Evolutionary conservation across 2,329 filamentous ascomycete genomes (phyloP).

Genomic region (Cordyceps pruinosa): DNA sequence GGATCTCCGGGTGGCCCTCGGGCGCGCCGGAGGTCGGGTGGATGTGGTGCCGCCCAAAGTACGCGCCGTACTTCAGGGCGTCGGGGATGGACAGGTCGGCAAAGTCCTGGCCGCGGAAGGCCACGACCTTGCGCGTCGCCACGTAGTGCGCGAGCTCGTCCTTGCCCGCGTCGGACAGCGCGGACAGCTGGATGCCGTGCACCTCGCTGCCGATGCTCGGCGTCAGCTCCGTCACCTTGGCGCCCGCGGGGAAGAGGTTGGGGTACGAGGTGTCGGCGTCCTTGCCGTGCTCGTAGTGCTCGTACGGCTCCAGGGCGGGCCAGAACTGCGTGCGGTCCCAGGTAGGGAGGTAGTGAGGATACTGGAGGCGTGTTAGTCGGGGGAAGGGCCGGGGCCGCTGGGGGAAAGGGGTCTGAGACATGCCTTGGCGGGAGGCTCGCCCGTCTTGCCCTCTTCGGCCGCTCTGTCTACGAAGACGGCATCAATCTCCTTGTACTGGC

Average conservation of each 20-base stretch:
- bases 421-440: constrained; percentile 23
- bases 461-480: constrained; percentile 20
- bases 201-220: constrained; percentile 60
- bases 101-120: constrained; percentile 62
- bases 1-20: constrained; percentile 57
- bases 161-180: constrained; percentile 44
- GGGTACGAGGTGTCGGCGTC: constrained; percentile 56
- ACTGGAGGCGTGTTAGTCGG: constrained; percentile 12
- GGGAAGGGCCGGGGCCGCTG: no score
- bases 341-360: constrained; percentile 47
- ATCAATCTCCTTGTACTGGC: constrained; percentile 27
- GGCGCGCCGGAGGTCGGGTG: constrained; percentile 66
- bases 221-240: constrained; percentile 41
- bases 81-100: constrained; percentile 54
- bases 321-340: constrained; percentile 52
- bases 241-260: constrained; percentile 47
- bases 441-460: constrained; percentile 23
- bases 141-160: constrained; percentile 61
- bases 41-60: constrained; percentile 65
- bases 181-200: constrained; percentile 53
- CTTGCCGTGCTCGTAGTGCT: constrained; percentile 59
- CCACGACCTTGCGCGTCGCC: constrained; percentile 59
- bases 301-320: constrained; percentile 53
- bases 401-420: background rate
- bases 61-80: constrained; percentile 56